Conservation (phyloP, 345 rosid species). For the Noccaea bulbosa region DNA sequence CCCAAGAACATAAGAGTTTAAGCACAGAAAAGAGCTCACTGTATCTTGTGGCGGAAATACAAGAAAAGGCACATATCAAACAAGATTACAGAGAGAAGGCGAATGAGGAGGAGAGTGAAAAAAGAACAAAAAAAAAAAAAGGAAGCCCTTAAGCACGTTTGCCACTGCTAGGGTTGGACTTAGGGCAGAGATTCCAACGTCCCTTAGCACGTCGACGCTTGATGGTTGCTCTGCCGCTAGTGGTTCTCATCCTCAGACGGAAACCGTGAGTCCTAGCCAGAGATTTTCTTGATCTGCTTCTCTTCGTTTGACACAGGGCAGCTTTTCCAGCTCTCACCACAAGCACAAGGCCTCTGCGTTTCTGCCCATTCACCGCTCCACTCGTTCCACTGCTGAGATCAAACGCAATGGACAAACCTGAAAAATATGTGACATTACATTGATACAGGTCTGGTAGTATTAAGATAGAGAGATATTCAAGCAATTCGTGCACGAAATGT, state of each 20-base stretch:
- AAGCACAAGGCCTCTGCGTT: constrained; percentile 62
- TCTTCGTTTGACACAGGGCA: constrained; percentile 84
- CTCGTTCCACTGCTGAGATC: constrained; percentile 48
- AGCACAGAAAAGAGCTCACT: too few relatives aligned
- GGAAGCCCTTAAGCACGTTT: constrained; percentile 47
- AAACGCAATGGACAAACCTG: constrained; percentile 73
- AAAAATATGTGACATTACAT: constrained; percentile 7
- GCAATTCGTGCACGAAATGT: too few relatives aligned
- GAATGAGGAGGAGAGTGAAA: background rate
- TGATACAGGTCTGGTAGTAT: background rate
- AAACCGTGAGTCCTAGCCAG: constrained; percentile 95
- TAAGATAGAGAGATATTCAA: background rate
- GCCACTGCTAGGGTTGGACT: constrained; percentile 84
- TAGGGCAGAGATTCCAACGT: constrained; percentile 83
- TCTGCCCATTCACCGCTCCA: constrained; percentile 46
- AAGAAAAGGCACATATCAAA: constrained; percentile 23
- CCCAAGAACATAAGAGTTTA: background rate
- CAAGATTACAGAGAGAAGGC: constrained; percentile 34
- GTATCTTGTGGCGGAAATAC: too few relatives aligned
- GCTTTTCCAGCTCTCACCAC: constrained; percentile 93
- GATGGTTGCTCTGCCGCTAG: constrained; percentile 81
- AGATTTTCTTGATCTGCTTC: constrained; percentile 91
- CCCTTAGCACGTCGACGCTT: constrained; percentile 96
- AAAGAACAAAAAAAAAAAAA: background rate
- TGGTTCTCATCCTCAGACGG: constrained; percentile 85